Evolutionary conservation across 2,329 filamentous ascomycete genomes (phyloP).

Genomic region (Fusarium sp.): DNA sequence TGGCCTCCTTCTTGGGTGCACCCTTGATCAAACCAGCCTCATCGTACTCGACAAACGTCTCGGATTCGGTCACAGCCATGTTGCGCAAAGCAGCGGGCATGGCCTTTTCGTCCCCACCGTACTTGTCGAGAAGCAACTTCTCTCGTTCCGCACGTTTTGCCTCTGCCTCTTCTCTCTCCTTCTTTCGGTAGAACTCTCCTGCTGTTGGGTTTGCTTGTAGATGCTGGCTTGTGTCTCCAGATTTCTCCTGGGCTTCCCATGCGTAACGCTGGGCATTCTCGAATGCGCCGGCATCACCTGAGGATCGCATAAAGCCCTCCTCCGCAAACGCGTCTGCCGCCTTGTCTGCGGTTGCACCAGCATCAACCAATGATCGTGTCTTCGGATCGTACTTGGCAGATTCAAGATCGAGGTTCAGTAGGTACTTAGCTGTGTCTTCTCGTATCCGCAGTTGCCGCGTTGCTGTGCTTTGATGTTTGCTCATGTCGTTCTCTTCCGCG

Average conservation of each 20-base stretch:
- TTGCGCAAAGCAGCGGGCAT: conserved; percentile 72
- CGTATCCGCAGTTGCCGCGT: conserved; percentile 91
- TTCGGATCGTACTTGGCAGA: conserved; percentile 99
- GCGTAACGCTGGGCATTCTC: conserved; percentile 89
- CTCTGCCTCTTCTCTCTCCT: conserved; percentile 79
- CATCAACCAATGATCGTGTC: conserved; percentile 89
- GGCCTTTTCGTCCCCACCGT: conserved; percentile 73
- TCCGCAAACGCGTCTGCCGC: conserved; percentile 88
- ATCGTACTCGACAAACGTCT: conserved; percentile 94
- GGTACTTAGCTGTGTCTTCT: conserved; percentile 97
- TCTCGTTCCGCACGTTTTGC: conserved; percentile 74
- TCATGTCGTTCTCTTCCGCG: conserved; percentile 97
- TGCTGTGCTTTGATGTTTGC: conserved; percentile 88
- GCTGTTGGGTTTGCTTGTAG: conserved; percentile 96
- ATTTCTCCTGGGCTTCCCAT: conserved; percentile 92
- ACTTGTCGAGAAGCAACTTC: conserved; percentile 81
- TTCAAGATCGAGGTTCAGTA: conserved; percentile 93
- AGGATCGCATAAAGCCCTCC: conserved; percentile 88
- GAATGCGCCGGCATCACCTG: conserved; percentile 93
- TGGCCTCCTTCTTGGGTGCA: conserved; percentile 77
- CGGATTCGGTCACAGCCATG: conserved; percentile 80
- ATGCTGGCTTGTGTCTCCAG: conserved; percentile 83
- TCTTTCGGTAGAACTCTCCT: conserved; percentile 84
- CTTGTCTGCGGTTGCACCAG: conserved; percentile 81
- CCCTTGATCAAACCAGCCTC: conserved; percentile 91